A percentile compares a stretch with the other conserved stretches of the same genome.
phyloP scores from a whole-genome alignment of 1,139 yeast species.

The Eremothecium coryli region DNA sequence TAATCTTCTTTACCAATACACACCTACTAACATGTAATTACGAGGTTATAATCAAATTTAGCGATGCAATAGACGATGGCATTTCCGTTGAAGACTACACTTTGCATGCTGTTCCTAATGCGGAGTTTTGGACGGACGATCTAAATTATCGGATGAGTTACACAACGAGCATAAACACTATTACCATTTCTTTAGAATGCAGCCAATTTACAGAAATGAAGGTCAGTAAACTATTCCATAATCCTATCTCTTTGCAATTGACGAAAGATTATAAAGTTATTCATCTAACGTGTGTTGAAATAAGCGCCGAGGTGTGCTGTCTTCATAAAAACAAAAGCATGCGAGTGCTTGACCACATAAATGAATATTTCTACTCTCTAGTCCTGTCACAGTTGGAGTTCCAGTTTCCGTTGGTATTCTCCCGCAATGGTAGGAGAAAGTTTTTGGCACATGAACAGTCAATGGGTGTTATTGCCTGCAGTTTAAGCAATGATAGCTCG shows the following conservation, averaged over 20 bases:
- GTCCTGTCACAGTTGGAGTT: slow-evolving; percentile 26
- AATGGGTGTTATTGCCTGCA: slow-evolving; percentile 22
- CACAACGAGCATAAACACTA: neutral
- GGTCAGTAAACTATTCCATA: slow-evolving; percentile 8
- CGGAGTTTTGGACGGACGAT: slow-evolving; percentile 8
- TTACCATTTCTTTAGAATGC: slow-evolving; percentile 8
- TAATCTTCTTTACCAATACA: too few relatives aligned
- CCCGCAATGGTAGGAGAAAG: slow-evolving; percentile 16
- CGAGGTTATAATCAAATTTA: too few relatives aligned
- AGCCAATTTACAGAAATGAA: slow-evolving; percentile 10
- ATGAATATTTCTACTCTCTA: slow-evolving; percentile 22
- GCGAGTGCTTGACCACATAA: slow-evolving; percentile 12
- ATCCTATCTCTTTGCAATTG: slow-evolving; percentile 9
- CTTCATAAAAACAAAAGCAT: neutral
- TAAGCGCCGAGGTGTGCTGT: slow-evolving; percentile 6
- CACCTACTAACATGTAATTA: too few relatives aligned
- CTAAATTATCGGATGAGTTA: slow-evolving; percentile 4
- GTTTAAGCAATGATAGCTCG: slow-evolving; percentile 16
- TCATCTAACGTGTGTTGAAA: slow-evolving; percentile 5
- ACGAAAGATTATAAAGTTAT: slow-evolving; percentile 3
- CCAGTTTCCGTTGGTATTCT: slow-evolving; percentile 24
- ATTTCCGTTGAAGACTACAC: too few relatives aligned
- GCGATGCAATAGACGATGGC: too few relatives aligned
- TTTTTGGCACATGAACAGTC: slow-evolving; percentile 17
- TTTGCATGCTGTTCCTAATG: neutral